Evolutionary conservation across 2,329 filamentous ascomycete genomes (phyloP).

Genomic region (Talaromyces sp.): DNA sequence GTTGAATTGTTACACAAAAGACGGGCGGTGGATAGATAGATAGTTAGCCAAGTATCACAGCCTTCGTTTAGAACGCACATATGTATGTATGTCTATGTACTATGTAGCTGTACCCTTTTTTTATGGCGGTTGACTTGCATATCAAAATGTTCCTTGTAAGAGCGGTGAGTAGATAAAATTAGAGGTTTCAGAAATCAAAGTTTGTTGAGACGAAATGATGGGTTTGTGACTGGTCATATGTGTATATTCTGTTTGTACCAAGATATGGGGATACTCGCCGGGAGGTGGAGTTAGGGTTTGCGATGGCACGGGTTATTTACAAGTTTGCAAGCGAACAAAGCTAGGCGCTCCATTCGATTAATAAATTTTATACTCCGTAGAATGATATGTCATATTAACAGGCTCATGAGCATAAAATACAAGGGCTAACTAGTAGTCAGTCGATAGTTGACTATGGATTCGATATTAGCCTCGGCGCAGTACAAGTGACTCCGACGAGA

Average conservation of each 20-base stretch:
- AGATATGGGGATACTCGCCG: neutral
- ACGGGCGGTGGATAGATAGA: neutral
- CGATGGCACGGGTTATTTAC: neutral
- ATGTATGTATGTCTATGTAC: slow-evolving; percentile 7
- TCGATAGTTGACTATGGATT: neutral
- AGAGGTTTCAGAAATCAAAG: neutral
- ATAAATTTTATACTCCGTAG: too few species aligned
- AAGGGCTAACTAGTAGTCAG: neutral
- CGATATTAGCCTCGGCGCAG: neutral
- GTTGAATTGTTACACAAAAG: slow-evolving; percentile 13
- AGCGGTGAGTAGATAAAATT: slow-evolving; percentile 2
- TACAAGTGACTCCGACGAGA: neutral
- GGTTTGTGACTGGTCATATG: slow-evolving; percentile 5
- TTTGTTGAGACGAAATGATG: neutral
- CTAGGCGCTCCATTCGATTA: neutral
- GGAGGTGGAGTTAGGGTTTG: neutral
- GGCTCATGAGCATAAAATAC: neutral
- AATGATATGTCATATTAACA: neutral
- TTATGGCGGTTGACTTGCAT: neutral
- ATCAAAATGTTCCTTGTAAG: slow-evolving; percentile 5
- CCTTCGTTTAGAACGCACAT: slow-evolving; percentile 5
- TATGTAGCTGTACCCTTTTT: slow-evolving; percentile 1
- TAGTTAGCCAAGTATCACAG: neutral
- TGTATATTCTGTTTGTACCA: neutral
- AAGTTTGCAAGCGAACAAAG: neutral